These are phyloP conservation scores for Lecanicillium sp. DNA, from an alignment of 2,329 filamentous ascomycete genomes.

Conservation along the genomic window DNA sequence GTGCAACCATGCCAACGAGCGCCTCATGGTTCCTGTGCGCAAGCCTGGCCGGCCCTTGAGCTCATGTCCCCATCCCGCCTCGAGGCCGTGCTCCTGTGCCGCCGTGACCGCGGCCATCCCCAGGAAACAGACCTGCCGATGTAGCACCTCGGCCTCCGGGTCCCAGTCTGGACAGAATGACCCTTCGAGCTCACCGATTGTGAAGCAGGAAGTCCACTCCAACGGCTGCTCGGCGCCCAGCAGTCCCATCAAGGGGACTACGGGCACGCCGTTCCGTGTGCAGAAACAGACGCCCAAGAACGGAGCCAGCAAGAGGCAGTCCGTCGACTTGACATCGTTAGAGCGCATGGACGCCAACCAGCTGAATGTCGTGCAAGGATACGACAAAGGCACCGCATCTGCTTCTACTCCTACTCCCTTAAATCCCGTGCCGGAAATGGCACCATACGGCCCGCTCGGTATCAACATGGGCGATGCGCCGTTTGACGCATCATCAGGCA, in stretches of 20 bases:
- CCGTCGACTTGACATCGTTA: conserved; percentile 40
- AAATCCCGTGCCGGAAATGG: conserved; percentile 7
- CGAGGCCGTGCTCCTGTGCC: conserved; percentile 53
- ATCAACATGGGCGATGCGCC: conserved; percentile 17
- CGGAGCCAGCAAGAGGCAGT: conserved; percentile 33
- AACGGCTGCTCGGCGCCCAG: conserved; percentile 18
- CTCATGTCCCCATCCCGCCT: conserved; percentile 58
- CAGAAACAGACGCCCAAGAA: conserved; percentile 34
- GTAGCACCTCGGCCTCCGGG: conserved; percentile 27
- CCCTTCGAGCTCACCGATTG: conserved; percentile 14
- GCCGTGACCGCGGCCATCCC: conserved; percentile 59
- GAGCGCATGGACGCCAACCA: conserved; percentile 46
- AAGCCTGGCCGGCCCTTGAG: conserved; percentile 66
- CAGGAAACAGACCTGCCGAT: conserved; percentile 48
- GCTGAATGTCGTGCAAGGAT: conserved; percentile 38
- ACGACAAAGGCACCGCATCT: conserved; percentile 17
- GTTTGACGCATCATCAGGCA: conserved; percentile 16
- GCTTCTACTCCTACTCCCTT: conserved; percentile 10
- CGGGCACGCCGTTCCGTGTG: conserved; percentile 32
- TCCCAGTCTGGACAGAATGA: conserved; percentile 9
- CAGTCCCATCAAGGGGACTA: conserved; percentile 22
- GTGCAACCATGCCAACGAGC: conserved; percentile 60
- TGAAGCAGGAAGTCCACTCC: conserved; percentile 17
- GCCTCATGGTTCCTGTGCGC: conserved; percentile 61
- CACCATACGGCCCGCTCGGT: background rate